phyloP scores from a whole-genome alignment of 495 filamentous ascomycete genomes.

The Podospora bellae-mahoneyi region DNA sequence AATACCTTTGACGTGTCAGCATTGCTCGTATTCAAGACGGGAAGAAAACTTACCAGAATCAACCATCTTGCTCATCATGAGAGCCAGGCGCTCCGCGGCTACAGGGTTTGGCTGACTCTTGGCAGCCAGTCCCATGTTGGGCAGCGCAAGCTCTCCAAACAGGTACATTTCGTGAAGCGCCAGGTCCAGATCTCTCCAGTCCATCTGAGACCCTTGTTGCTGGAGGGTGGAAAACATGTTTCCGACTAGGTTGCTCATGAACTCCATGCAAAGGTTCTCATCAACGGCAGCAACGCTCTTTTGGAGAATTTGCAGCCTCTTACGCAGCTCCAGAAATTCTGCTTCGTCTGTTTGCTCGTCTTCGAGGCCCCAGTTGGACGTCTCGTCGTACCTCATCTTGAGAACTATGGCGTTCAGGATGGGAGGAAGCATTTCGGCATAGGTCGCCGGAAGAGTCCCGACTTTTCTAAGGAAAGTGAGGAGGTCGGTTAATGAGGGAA shows the following conservation, averaged over 20 bases:
- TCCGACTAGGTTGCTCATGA: constrained; percentile 76
- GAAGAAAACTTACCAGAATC: constrained; percentile 65
- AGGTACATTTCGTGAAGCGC: constrained; percentile 95
- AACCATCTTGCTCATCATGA: constrained; percentile 93
- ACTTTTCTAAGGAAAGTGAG: constrained; percentile 82
- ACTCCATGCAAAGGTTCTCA: constrained; percentile 77
- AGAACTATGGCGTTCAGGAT: constrained; percentile 86
- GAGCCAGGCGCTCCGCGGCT: constrained; percentile 71
- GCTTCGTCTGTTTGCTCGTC: constrained; percentile 95
- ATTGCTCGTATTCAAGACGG: background rate
- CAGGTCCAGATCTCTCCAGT: constrained; percentile 94
- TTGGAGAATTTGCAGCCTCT: constrained; percentile 81
- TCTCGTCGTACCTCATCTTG: constrained; percentile 97
- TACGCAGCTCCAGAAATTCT: constrained; percentile 94
- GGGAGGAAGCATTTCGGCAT: constrained; percentile 73
- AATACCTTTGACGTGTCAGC: constrained; percentile 55
- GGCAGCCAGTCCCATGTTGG: constrained; percentile 72
- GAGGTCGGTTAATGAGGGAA: constrained; percentile 84
- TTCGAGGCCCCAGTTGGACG: constrained; percentile 88
- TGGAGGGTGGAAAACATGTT: constrained; percentile 76
- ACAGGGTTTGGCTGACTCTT: constrained; percentile 74
- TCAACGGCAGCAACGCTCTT: constrained; percentile 85
- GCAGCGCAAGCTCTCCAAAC: constrained; percentile 90
- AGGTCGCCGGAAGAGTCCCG: constrained; percentile 60
- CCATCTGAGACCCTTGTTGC: constrained; percentile 65